Percentiles rank a stretch among this genome's conserved stretches.
phyloP scores from a whole-genome alignment of 2,329 filamentous ascomycete genomes.

The Capronia epimyces region DNA sequence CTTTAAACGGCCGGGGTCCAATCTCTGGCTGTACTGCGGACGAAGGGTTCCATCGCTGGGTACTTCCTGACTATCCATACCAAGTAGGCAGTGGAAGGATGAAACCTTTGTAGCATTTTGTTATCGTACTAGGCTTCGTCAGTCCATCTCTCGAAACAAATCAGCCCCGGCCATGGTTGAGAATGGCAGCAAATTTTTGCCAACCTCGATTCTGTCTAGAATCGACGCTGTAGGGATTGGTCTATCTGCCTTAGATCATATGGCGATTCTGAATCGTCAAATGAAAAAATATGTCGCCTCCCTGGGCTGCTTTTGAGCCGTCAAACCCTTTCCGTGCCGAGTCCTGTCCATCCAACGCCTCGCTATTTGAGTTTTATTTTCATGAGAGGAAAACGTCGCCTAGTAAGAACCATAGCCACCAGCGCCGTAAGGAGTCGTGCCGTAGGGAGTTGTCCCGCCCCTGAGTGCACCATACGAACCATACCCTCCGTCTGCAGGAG shows the following conservation, averaged over 20 bases:
- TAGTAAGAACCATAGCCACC: slow-evolving; percentile 26
- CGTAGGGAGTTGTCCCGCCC: slow-evolving; percentile 53
- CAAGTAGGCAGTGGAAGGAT: no score
- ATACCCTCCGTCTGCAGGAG: slow-evolving; percentile 43
- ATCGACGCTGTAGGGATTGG: not conserved
- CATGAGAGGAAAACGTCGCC: not conserved
- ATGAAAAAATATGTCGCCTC: not conserved
- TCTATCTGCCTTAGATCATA: not conserved
- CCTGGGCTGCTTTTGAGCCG: not conserved
- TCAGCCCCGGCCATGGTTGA: no score
- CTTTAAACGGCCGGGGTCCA: no score
- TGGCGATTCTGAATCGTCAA: not conserved
- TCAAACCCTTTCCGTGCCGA: not conserved
- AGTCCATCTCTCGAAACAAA: no score
- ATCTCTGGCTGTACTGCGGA: no score
- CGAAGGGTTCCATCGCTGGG: no score
- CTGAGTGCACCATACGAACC: slow-evolving; percentile 61
- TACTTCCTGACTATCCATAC: no score
- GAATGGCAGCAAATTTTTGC: no score
- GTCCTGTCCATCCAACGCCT: slow-evolving; percentile 14
- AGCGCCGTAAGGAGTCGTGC: slow-evolving; percentile 52
- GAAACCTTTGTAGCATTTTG: no score
- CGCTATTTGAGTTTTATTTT: slow-evolving; percentile 15
- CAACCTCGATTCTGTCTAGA: no score
- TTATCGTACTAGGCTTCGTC: no score